phyloP scores from a whole-genome alignment of 768 basidiomycete species.

The Pleurotus ostreatus region DNA sequence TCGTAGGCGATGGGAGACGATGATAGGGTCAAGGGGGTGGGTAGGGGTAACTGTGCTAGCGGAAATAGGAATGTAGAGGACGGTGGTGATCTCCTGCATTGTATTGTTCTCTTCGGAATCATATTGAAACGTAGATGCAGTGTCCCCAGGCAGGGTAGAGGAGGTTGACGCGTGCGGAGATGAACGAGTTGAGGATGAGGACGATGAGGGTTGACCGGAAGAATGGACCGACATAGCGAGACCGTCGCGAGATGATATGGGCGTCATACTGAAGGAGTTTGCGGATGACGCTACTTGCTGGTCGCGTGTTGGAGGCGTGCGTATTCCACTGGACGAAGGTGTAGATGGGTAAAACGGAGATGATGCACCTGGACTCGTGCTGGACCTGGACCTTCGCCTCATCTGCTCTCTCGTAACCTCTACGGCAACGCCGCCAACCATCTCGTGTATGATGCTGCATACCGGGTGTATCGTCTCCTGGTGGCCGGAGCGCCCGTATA shows the following conservation, averaged over 20 bases:
- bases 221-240: not conserved
- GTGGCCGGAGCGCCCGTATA: conserved; percentile 46
- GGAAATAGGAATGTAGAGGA: conserved; percentile 59
- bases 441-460: conserved; percentile 62
- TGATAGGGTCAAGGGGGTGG: conserved; percentile 72
- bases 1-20: conserved; percentile 72
- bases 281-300: not conserved
- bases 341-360: not conserved
- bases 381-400: not conserved
- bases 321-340: not conserved
- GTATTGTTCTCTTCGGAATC: not conserved
- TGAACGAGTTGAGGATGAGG: not conserved
- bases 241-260: not conserved
- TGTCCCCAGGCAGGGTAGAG: not conserved
- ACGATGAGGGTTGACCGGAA: conserved; percentile 7
- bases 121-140: not conserved
- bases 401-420: conserved; percentile 20
- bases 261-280: not conserved
- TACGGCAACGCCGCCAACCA: conserved; percentile 55
- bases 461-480: conserved; percentile 64
- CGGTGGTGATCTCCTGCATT: conserved; percentile 52
- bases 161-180: not conserved
- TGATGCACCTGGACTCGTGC: not conserved
- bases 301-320: not conserved
- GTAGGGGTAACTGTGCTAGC: conserved; percentile 54